A percentile compares a stretch with the other conserved stretches of the same genome.
Conservation (phyloP, 495 filamentous ascomycete genomes). For the Trichoderma gamsii region DNA sequence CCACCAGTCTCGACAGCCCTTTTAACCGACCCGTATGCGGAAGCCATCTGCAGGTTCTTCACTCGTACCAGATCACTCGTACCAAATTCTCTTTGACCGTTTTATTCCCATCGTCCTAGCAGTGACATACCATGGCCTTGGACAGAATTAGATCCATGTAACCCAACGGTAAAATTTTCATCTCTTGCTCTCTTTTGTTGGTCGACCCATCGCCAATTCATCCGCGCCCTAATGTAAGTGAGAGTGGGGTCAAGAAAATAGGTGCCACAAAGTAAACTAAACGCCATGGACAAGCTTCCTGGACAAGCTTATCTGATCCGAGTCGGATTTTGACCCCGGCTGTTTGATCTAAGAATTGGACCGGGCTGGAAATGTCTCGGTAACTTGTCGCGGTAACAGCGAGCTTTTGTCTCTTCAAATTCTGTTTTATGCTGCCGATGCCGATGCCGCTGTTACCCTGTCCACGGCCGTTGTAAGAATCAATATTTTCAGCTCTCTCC, state of each 20-base stretch:
- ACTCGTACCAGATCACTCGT: no score
- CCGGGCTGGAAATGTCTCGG: not conserved
- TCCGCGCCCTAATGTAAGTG: not conserved
- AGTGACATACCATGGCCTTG: not conserved
- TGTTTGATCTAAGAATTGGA: not conserved
- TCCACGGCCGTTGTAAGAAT: not conserved
- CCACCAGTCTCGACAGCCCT: no score
- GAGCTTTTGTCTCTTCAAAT: not conserved
- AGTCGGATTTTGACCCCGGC: not conserved
- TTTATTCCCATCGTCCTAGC: not conserved
- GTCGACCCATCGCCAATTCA: not conserved
- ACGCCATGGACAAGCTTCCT: not conserved
- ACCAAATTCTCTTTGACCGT: no score
- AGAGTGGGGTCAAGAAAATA: not conserved
- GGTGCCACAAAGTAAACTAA: not conserved
- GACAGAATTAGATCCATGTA: not conserved
- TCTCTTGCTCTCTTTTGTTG: not conserved
- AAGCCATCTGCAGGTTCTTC: no score
- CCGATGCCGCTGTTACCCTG: not conserved
- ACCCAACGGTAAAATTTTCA: not conserved
- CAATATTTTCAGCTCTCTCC: not conserved
- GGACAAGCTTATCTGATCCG: conserved; percentile 13
- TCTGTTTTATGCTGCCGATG: not conserved
- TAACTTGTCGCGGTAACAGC: not conserved
- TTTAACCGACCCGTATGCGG: no score